A percentile compares a stretch with the other conserved stretches of the same genome.
Conservation (phyloP, 2,329 filamentous ascomycete genomes). For the Nakataea oryzae region DNA sequence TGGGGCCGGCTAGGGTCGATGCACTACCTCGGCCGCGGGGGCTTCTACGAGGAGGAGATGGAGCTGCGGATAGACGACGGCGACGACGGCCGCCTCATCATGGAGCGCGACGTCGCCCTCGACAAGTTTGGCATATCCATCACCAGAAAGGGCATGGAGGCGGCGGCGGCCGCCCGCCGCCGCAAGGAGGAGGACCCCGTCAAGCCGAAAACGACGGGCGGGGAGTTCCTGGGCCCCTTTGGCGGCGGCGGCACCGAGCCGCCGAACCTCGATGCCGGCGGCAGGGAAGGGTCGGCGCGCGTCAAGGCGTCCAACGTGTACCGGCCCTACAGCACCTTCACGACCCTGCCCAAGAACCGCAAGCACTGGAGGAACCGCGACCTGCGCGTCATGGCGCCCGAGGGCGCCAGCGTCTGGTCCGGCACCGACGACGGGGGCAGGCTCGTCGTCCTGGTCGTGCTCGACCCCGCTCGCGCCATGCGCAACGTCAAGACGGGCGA, state of each 20-base stretch:
- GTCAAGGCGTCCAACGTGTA: background rate
- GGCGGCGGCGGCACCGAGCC: background rate
- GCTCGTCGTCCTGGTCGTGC: background rate
- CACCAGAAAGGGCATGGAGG: too few relatives aligned
- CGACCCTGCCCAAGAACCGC: background rate
- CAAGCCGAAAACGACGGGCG: background rate
- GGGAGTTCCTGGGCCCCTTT: background rate
- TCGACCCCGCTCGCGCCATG: background rate
- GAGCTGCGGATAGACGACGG: background rate
- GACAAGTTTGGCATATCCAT: background rate
- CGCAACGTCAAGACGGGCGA: background rate
- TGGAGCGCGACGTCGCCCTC: background rate
- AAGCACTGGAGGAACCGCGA: background rate
- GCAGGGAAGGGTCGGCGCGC: background rate
- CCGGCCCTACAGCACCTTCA: background rate
- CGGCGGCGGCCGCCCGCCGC: too few relatives aligned
- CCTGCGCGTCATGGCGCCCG: background rate
- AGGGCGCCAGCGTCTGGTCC: background rate
- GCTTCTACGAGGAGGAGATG: background rate
- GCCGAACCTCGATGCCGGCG: background rate
- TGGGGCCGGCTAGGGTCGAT: background rate
- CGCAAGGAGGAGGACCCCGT: too few relatives aligned
- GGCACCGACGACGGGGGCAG: background rate
- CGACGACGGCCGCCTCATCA: background rate
- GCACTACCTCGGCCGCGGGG: background rate